Conservation (phyloP, 73 alveolate species). For the Effrenium voratum region DNA sequence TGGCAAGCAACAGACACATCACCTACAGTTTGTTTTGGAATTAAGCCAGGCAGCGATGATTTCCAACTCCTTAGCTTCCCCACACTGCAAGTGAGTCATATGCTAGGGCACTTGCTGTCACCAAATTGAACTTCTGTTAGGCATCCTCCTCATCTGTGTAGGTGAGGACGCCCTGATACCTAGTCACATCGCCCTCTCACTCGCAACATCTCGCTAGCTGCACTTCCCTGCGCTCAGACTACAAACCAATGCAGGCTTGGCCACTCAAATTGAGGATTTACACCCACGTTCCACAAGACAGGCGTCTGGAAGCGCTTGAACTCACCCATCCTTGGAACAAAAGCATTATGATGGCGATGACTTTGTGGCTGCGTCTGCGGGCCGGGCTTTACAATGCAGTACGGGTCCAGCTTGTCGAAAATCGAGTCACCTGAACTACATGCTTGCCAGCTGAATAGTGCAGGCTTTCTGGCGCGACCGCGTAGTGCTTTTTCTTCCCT, state of each 20-base stretch:
- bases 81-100: neutral
- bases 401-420: slow-evolving; percentile 85
- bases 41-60: slow-evolving; percentile 54
- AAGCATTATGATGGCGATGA: neutral
- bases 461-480: too few species aligned
- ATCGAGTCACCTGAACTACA: slow-evolving; percentile 54
- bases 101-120: neutral
- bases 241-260: neutral
- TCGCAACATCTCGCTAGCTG: neutral
- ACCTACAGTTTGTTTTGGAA: too few species aligned
- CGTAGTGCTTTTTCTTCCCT: too few species aligned
- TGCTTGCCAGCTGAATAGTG: too few species aligned
- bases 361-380: neutral
- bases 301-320: slow-evolving; percentile 91
- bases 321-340: slow-evolving; percentile 68
- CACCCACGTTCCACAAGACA: slow-evolving; percentile 82
- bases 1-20: too few species aligned
- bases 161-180: slow-evolving; percentile 86
- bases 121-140: too few species aligned
- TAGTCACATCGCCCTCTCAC: neutral
- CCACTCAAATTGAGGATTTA: slow-evolving; percentile 71
- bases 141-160: slow-evolving; percentile 68
- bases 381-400: slow-evolving; percentile 61
- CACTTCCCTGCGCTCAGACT: neutral
- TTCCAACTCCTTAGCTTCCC: slow-evolving; percentile 54